Evolutionary conservation across 83 land plant species (phyloP).

Genomic region (Isoetes engelmannii): DNA sequence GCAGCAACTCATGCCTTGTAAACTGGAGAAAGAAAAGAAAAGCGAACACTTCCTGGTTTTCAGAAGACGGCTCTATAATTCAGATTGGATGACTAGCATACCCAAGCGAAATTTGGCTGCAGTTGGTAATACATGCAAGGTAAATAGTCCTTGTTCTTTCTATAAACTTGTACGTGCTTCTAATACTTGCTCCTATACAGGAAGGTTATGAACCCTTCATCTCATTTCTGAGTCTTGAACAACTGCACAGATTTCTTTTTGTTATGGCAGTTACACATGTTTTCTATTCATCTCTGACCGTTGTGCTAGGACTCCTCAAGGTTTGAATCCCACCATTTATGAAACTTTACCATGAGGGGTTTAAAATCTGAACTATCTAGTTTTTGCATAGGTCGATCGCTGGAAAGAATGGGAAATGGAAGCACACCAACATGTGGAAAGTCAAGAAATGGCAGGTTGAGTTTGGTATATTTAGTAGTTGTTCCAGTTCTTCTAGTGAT

Average conservation of each 20-base stretch:
- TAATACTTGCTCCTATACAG: conserved; percentile 20
- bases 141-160: too few species aligned
- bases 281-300: conserved; percentile 48
- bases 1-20: too few species aligned
- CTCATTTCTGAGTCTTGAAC: conserved; percentile 62
- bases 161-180: too few species aligned
- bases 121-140: too few species aligned
- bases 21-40: too few species aligned
- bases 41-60: too few species aligned
- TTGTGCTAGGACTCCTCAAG: conserved; percentile 59
- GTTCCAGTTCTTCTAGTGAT: conserved; percentile 2
- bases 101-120: too few species aligned
- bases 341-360: background rate
- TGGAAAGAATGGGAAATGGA: conserved; percentile 70
- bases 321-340: conserved; percentile 27
- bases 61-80: conserved; percentile 46
- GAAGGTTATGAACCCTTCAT: conserved; percentile 77
- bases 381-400: conserved; percentile 49
- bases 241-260: conserved; percentile 64
- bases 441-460: conserved; percentile 12
- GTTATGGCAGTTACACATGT: conserved; percentile 70
- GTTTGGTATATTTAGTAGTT: background rate
- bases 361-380: background rate
- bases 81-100: too few species aligned
- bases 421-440: conserved; percentile 17